Conservation (phyloP, 106 monocot species). For the Narthecium ossifragum region DNA sequence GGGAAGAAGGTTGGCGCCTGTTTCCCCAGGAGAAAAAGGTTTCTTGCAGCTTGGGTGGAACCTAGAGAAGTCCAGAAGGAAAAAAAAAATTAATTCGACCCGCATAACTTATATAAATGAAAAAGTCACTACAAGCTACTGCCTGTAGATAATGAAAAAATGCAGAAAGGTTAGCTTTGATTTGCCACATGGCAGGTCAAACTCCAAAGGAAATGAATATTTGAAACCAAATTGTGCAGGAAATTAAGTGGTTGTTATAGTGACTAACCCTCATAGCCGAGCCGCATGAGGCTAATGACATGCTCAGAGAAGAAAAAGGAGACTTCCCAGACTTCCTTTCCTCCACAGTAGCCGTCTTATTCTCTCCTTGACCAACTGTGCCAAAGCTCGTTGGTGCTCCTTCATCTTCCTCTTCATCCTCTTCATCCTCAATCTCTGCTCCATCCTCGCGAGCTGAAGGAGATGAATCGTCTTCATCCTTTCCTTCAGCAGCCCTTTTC, state of each 20-base stretch:
- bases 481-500: slow-evolving; percentile 19
- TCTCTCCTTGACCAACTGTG: slow-evolving; percentile 20
- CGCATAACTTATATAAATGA: background rate
- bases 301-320: slow-evolving; percentile 62
- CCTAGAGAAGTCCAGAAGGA: slow-evolving; percentile 9
- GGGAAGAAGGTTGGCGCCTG: slow-evolving; percentile 3
- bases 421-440: slow-evolving; percentile 34
- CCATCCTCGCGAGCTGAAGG: slow-evolving; percentile 7
- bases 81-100: background rate
- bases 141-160: background rate
- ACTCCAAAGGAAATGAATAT: too few species aligned
- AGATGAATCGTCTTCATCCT: slow-evolving; percentile 18
- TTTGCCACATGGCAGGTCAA: background rate
- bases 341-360: background rate
- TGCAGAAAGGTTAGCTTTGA: background rate
- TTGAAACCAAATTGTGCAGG: too few species aligned
- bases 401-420: slow-evolving; percentile 53
- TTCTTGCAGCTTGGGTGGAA: slow-evolving; percentile 31
- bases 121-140: background rate
- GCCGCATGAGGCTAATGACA: slow-evolving; percentile 37
- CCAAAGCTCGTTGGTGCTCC: slow-evolving; percentile 67
- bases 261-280: slow-evolving; percentile 28
- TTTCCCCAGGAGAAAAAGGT: slow-evolving; percentile 27
- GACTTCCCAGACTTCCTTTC: slow-evolving; percentile 25
- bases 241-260: too few species aligned